Evolutionary conservation across 129 eudicot genomes (phyloP).

Genomic region (Artemisia annua): DNA sequence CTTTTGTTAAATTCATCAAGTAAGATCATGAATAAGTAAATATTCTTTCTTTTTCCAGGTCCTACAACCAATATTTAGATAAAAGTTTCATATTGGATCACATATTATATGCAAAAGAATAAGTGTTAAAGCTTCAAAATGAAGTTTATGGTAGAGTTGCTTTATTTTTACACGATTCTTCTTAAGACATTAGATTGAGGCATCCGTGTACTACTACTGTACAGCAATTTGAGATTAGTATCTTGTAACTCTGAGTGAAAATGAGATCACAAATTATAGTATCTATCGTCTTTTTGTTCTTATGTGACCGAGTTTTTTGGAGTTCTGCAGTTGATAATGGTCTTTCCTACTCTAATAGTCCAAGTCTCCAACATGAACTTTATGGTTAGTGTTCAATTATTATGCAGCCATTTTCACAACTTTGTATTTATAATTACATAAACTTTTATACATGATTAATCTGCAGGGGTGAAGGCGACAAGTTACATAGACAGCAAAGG

Average conservation of each 20-base stretch:
- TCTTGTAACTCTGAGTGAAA: not conserved
- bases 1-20: not conserved
- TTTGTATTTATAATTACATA: slow-evolving; percentile 12
- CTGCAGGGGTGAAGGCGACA: slow-evolving; percentile 10
- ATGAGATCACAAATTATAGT: slow-evolving; percentile 31
- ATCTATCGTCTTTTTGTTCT: slow-evolving; percentile 13
- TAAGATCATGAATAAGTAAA: not conserved
- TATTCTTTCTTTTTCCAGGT: not conserved
- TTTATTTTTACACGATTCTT: slow-evolving; percentile 1
- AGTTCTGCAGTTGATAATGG: slow-evolving; percentile 3
- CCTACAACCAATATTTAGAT: slow-evolving; percentile 5
- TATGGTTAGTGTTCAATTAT: slow-evolving; percentile 24
- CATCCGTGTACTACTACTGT: not conserved
- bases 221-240: not conserved
- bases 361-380: slow-evolving; percentile 13
- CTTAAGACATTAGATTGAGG: slow-evolving; percentile 14
- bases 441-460: not conserved
- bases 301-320: slow-evolving; percentile 16
- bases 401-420: not conserved
- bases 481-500: slow-evolving; percentile 7
- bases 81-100: not conserved
- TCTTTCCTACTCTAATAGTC: not conserved
- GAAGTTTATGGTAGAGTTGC: slow-evolving; percentile 9
- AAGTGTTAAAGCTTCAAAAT: slow-evolving; percentile 22
- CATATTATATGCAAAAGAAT: not conserved